Conservation (phyloP, 805 yeast species). For the Wickerhamomyces mucosus region DNA sequence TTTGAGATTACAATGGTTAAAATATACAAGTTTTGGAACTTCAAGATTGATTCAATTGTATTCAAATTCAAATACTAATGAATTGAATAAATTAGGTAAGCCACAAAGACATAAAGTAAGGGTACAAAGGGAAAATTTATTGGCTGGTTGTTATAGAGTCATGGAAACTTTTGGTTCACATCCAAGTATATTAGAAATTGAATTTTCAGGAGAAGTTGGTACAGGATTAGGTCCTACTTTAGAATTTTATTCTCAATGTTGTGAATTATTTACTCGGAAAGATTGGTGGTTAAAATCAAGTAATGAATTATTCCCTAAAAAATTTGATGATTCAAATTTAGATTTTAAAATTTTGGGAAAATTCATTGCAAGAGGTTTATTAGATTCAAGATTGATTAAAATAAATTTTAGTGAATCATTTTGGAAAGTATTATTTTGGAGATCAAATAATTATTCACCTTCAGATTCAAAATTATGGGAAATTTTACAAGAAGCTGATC, state of each 20-base stretch:
- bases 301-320: constrained; percentile 60
- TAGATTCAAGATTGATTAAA: constrained; percentile 85
- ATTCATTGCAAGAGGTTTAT: constrained; percentile 75
- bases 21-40: constrained; percentile 86
- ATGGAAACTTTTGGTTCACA: constrained; percentile 65
- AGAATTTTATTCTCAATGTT: constrained; percentile 80
- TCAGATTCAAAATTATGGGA: constrained; percentile 5
- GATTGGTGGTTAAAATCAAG: constrained; percentile 11
- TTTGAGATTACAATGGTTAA: constrained; percentile 66
- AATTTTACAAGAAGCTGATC: constrained; percentile 44
- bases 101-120: constrained; percentile 73
- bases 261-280: constrained; percentile 58
- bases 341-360: constrained; percentile 61
- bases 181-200: constrained; percentile 81
- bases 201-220: constrained; percentile 87
- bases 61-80: constrained; percentile 43
- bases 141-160: constrained; percentile 73
- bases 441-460: constrained; percentile 13
- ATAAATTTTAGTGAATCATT: constrained; percentile 66
- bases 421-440: constrained; percentile 45
- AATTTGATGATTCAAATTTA: constrained; percentile 28
- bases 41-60: constrained; percentile 74
- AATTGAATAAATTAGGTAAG: constrained; percentile 51
- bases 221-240: constrained; percentile 94
- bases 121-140: constrained; percentile 56